phyloP scores from a whole-genome alignment of 495 filamentous ascomycete species.

The Amphirosellinia nigrospora region DNA sequence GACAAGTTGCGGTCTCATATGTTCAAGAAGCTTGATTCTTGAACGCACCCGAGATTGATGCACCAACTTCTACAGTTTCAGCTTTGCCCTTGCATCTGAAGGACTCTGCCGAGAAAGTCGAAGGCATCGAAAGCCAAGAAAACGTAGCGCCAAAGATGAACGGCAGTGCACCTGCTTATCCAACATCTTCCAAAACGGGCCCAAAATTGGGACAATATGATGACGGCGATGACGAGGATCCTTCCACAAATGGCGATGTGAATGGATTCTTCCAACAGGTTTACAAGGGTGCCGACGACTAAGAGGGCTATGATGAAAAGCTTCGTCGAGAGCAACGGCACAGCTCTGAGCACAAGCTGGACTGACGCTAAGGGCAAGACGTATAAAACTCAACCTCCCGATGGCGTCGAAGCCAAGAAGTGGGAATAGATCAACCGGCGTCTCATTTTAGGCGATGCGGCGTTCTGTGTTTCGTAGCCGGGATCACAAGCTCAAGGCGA shows the following conservation, averaged over 20 bases:
- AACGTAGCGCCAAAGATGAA: constrained; percentile 17
- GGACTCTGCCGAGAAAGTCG: constrained; percentile 38
- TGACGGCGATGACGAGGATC: constrained; percentile 57
- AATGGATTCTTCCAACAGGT: constrained; percentile 92
- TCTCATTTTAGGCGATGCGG: constrained; percentile 22
- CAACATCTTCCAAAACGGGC: constrained; percentile 86
- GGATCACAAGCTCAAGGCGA: neutral
- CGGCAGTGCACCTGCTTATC: constrained; percentile 67
- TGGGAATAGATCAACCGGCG: constrained; percentile 48
- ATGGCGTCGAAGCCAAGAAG: constrained; percentile 77
- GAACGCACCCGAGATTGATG: neutral
- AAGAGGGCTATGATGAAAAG: constrained; percentile 97
- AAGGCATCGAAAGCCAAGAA: constrained; percentile 29
- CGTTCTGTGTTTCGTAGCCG: constrained; percentile 13
- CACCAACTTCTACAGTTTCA: neutral
- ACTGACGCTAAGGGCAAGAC: constrained; percentile 74
- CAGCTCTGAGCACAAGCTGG: constrained; percentile 93
- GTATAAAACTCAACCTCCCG: constrained; percentile 76
- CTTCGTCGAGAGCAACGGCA: constrained; percentile 91
- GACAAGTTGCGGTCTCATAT: constrained; percentile 24
- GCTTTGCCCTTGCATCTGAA: constrained; percentile 14
- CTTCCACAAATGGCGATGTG: constrained; percentile 70
- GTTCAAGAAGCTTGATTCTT: neutral
- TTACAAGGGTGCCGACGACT: constrained; percentile 78
- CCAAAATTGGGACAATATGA: constrained; percentile 91